Conservation (phyloP, 1,139 yeast genomes). For the Meyerozyma athensensis region DNA sequence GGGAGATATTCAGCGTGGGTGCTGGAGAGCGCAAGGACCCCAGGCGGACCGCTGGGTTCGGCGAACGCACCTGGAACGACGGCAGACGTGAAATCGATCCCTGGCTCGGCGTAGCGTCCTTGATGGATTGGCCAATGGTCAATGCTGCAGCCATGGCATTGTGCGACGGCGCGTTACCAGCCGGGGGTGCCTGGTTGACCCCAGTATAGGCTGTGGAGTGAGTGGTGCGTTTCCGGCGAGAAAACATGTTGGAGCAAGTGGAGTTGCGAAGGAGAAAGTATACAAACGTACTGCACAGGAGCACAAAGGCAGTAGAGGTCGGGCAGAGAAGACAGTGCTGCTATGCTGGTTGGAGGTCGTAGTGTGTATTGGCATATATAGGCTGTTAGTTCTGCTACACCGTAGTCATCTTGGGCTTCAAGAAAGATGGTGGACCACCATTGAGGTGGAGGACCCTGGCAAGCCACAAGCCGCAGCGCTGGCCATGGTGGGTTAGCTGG, state of each 20-base stretch:
- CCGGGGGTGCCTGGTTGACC: slow-evolving; percentile 35
- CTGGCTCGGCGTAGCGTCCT: slow-evolving; percentile 7
- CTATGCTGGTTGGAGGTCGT: too few relatives aligned
- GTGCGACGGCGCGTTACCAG: slow-evolving; percentile 32
- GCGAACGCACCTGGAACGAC: slow-evolving; percentile 1
- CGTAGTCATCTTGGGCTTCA: neutral
- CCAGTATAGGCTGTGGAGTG: slow-evolving; percentile 41
- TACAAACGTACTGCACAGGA: neutral
- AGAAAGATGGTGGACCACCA: neutral
- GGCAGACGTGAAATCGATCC: slow-evolving; percentile 2
- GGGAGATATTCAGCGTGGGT: neutral
- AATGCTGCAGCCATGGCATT: slow-evolving; percentile 46
- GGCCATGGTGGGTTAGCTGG: slow-evolving; percentile 27
- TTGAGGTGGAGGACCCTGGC: slow-evolving; percentile 9
- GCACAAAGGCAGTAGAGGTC: neutral
- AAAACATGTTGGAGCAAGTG: slow-evolving; percentile 22
- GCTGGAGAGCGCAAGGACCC: neutral
- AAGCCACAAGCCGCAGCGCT: slow-evolving; percentile 26
- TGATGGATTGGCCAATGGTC: slow-evolving; percentile 35
- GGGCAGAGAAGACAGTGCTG: too few relatives aligned
- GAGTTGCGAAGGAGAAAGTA: neutral
- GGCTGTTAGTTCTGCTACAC: neutral
- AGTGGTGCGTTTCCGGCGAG: slow-evolving; percentile 29
- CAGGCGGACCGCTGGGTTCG: slow-evolving; percentile 1
- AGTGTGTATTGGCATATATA: neutral